Base-by-base conservation (phyloP, 208 protist genomes). In the Leishmania major region DNA sequence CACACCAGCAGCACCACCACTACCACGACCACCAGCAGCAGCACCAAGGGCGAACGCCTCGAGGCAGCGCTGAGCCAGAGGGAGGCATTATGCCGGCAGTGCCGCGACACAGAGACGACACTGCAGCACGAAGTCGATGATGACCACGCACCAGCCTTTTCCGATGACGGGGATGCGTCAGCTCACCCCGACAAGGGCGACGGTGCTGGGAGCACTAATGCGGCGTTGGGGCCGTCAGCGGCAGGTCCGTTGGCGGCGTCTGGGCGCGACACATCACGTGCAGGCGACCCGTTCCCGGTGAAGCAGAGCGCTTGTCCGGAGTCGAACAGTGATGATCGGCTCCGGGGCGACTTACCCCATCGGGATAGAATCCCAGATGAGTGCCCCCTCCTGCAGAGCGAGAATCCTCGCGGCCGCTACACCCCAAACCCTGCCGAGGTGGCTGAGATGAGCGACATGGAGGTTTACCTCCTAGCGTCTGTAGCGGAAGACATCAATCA, bases 381-480 rank as follows among this genome's bases (percentile, higher is more conserved):
- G 78, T 86, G 87, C 3, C 84, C 90, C 8, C 31, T 84, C 71
- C 77, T 96, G 40, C 88, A 90, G 75, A 78, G 79, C 51, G 77
- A 89, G 69, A 85, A 91, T 31, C 81, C 95, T 35, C 79, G 80
- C 2, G 75, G 90, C 53, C 84, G 84, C 72, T 94, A 95, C 88
- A 90, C 80, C 3, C 92, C 93, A 1, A 89, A 92, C 53, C 89
- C 93, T 0, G 93, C 88, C 15, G 89, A 92, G 28, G 88, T 96
- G 22, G 89, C 87, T 11, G 83, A 84, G 67, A 94, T 96, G 92
- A 88, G 84, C n/a, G 93, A 96, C 72, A 88, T 89, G 76, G 89
- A 96, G 51, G 89, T 95, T n/a, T 92, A 85, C 83, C 59, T 91
- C 1, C 75, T 95, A 10, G 69, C 80, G 35, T 85, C 91, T 40